A percentile compares a stretch with the other conserved stretches of the same genome.
phyloP scores from a whole-genome alignment of 768 basidiomycete species.

The Russula foetens region DNA sequence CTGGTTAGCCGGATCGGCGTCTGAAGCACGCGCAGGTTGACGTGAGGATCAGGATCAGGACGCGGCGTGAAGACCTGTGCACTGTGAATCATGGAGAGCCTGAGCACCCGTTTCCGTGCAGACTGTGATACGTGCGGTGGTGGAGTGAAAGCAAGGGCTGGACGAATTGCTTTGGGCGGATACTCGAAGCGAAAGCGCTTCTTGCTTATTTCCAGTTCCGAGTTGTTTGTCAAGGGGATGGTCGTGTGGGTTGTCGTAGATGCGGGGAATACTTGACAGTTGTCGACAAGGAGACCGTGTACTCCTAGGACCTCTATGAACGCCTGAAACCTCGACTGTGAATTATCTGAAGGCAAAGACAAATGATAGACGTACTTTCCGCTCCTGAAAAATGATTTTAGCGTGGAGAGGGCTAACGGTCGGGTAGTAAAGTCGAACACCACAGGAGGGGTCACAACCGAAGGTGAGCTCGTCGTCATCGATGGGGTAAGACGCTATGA shows the following conservation, averaged over 20 bases:
- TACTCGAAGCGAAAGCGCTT: slow-evolving; percentile 69
- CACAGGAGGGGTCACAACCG: slow-evolving; percentile 55
- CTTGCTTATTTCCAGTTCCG: slow-evolving; percentile 56
- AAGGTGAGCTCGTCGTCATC: slow-evolving; percentile 61
- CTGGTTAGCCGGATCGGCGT: slow-evolving; percentile 35
- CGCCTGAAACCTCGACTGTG: slow-evolving; percentile 36
- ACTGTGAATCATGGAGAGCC: slow-evolving; percentile 69
- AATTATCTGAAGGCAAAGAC: background rate
- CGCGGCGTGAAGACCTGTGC: slow-evolving; percentile 67
- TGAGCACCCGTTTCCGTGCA: slow-evolving; percentile 37
- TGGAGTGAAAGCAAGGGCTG: slow-evolving; percentile 35
- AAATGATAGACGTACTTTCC: slow-evolving; percentile 38
- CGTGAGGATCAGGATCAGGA: slow-evolving; percentile 48
- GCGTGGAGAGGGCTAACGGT: slow-evolving; percentile 57
- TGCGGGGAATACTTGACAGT: slow-evolving; percentile 50
- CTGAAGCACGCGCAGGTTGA: slow-evolving; percentile 57
- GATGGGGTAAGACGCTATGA: slow-evolving; percentile 63
- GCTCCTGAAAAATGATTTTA: slow-evolving; percentile 57
- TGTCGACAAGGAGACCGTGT: slow-evolving; percentile 52
- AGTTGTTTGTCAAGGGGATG: slow-evolving; percentile 57
- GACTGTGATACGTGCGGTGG: slow-evolving; percentile 2
- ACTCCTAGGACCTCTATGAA: slow-evolving; percentile 57
- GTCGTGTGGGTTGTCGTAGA: slow-evolving; percentile 31
- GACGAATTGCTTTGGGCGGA: slow-evolving; percentile 63
- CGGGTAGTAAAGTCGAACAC: slow-evolving; percentile 62